Base-by-base conservation (phyloP, 169 alveolate genomes). In the Eimeria necatrix region DNA sequence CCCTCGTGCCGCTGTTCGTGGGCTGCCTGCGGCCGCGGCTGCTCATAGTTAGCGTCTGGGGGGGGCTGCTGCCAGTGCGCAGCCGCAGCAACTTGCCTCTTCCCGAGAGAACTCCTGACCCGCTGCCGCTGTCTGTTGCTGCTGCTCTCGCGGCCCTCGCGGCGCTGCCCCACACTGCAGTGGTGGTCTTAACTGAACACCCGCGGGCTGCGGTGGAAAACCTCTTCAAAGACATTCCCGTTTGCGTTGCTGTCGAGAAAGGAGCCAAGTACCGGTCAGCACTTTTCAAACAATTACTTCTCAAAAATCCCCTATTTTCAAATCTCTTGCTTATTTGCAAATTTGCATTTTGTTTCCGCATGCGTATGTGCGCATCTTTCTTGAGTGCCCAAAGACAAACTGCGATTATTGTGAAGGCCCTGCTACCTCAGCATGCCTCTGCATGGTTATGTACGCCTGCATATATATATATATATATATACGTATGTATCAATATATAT, bases 211-310 rank as follows among this genome's bases (percentile, higher is more conserved):
- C 91, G 10, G 49, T 49, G 7, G 91, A 83, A 49, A 7, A 32
- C 18, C 71, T 83, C 49, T 32, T 83, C 52, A 20, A 7, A 10
- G 76, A 49, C 51, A 16, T 61, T 32, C 80, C 91, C 52, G 91
- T 83, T 20, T 83, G 91, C 91, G 51, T 83, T 18, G 91, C 91
- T 24, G 91, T 52, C 2, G 91, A 83, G 20, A 83, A 83, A 20
- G 91, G 91, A 18, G 26, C 22, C 0, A 10, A n/a, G n/a, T 83
- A 46, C 73, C 22, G 76, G 91, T 83, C 20, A 14, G 91, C 22
- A 32, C 41, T 32, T 32, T 32, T 32, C 41, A 32, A 0, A 2
- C 41, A 32, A 32, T 32, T 32, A 32, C 41, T 32, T 32, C 41
- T 32, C 41, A 32, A 32, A 32, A 32, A 32, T 0, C 41, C 41